These are phyloP conservation scores for Pleodorina starrii DNA, from an alignment of 139 green algal species.

Conservation along the genomic window DNA sequence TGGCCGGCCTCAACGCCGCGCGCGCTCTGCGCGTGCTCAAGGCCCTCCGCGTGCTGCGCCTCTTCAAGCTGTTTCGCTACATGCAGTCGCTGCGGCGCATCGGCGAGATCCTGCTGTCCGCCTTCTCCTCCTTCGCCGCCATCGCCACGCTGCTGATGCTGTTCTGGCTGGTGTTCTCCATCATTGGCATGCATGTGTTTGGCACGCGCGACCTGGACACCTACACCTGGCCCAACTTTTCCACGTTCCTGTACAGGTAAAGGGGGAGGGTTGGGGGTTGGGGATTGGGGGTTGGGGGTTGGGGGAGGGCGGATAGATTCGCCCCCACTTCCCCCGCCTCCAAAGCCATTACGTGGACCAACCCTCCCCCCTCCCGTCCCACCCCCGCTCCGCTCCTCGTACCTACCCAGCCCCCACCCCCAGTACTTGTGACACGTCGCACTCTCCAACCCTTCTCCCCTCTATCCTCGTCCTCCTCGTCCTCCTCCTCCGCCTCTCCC, in stretches of 20 bases:
- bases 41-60: slow-evolving; percentile 81
- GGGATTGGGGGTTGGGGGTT: too few relatives aligned
- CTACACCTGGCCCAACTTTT: slow-evolving; percentile 76
- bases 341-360: too few relatives aligned
- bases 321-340: too few relatives aligned
- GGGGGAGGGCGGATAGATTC: too few relatives aligned
- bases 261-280: too few relatives aligned
- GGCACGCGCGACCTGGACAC: slow-evolving; percentile 56
- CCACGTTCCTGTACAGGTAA: slow-evolving; percentile 74
- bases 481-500: too few relatives aligned
- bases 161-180: slow-evolving; percentile 89
- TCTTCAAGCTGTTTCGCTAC: slow-evolving; percentile 69
- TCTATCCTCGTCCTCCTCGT: too few relatives aligned
- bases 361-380: too few relatives aligned
- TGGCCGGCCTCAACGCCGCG: slow-evolving; percentile 53
- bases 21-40: slow-evolving; percentile 81
- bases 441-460: too few relatives aligned
- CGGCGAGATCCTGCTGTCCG: slow-evolving; percentile 74
- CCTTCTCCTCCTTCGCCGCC: slow-evolving; percentile 76
- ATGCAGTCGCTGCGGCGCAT: slow-evolving; percentile 81
- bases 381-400: too few relatives aligned
- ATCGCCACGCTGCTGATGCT: slow-evolving; percentile 81
- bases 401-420: too few relatives aligned
- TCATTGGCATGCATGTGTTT: slow-evolving; percentile 88
- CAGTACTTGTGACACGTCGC: too few relatives aligned